Evolutionary conservation across 129 eudicot species (phyloP).

Genomic region (Tagetes erecta): DNA sequence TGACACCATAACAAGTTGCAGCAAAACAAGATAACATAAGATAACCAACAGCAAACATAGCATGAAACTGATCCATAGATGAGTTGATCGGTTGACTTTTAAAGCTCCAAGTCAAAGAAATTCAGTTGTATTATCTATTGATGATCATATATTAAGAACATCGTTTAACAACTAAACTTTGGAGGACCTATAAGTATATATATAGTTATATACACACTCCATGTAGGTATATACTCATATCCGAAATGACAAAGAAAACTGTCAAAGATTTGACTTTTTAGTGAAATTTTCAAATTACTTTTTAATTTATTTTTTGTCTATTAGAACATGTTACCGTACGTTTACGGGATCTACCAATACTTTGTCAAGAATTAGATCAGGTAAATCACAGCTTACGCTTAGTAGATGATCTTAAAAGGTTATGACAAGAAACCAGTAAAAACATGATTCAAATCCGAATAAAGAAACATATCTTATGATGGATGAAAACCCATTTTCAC

Average conservation of each 20-base stretch:
- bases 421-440: too few species aligned
- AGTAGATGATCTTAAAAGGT: too few species aligned
- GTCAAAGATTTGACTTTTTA: constrained; percentile 2
- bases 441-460: too few species aligned
- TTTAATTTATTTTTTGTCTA: not conserved
- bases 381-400: too few species aligned
- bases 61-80: constrained; percentile 25
- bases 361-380: too few species aligned
- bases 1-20: constrained; percentile 38
- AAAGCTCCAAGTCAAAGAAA: not conserved
- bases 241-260: constrained; percentile 21
- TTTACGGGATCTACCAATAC: too few species aligned
- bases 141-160: constrained; percentile 17
- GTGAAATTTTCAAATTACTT: not conserved
- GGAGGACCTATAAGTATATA: constrained; percentile 24
- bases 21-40: constrained; percentile 36
- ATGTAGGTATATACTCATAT: constrained; percentile 20
- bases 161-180: constrained; percentile 12
- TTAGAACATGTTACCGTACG: too few species aligned
- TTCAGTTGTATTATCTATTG: not conserved
- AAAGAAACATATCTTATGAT: too few species aligned
- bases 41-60: constrained; percentile 33
- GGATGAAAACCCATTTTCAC: not conserved
- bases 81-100: not conserved
- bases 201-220: not conserved